A percentile compares a stretch with the other conserved stretches of the same genome.
Evolutionary conservation across 139 green algal genomes (phyloP).

Genomic region (Tetraselmis striata): DNA sequence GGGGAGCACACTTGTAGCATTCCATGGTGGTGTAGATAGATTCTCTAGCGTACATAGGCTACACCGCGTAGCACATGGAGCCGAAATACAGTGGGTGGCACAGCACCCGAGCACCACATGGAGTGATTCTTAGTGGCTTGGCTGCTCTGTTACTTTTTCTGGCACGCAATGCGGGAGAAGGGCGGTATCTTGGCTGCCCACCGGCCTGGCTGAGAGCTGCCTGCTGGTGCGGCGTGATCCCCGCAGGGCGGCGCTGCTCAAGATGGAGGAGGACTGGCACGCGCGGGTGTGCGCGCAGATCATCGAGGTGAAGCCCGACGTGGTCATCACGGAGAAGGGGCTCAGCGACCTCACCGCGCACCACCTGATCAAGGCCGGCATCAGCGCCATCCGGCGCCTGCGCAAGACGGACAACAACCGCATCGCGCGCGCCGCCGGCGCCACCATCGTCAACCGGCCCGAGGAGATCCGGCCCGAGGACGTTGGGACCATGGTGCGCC

Average conservation of each 20-base stretch:
- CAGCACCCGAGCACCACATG: no score
- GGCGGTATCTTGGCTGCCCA: no score
- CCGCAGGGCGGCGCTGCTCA: constrained; percentile 76
- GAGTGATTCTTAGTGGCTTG: no score
- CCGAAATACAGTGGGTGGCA: no score
- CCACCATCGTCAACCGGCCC: constrained; percentile 88
- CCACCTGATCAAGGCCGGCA: constrained; percentile 83
- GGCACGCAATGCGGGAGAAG: no score
- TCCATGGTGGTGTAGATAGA: no score
- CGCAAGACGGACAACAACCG: constrained; percentile 99
- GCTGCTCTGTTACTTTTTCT: no score
- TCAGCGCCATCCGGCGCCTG: constrained; percentile 91
- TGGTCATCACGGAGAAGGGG: constrained; percentile 98
- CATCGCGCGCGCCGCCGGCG: constrained; percentile 83
- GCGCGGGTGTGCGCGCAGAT: constrained; percentile 73
- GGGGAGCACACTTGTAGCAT: no score
- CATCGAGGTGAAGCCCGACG: constrained; percentile 86
- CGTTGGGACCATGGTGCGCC: constrained; percentile 1
- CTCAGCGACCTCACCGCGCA: constrained; percentile 90
- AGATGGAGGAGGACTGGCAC: constrained; percentile 95
- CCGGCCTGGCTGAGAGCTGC: no score
- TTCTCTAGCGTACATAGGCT: no score
- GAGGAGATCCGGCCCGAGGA: constrained; percentile 7
- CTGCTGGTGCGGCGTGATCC: no score
- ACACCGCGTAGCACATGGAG: no score